A percentile compares a stretch with the other conserved stretches of the same genome.
phyloP scores from a whole-genome alignment of 176 grass and related monocot genomes.

The Eleusine coracana region DNA sequence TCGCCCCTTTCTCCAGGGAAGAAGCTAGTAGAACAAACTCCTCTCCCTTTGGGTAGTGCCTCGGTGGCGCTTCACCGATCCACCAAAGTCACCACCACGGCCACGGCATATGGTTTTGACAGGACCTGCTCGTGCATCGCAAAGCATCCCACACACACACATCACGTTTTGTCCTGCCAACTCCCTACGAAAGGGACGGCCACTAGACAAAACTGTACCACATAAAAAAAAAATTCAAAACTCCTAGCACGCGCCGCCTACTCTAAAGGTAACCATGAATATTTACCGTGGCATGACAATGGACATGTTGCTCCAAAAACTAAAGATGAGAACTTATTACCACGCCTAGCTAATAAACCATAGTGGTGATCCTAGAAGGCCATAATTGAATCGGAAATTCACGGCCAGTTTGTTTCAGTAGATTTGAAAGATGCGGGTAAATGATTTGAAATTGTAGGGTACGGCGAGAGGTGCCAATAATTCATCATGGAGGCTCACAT shows the following conservation, averaged over 20 bases:
- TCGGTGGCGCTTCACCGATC: conserved; percentile 7
- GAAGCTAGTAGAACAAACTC: neutral
- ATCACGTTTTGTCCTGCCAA: neutral
- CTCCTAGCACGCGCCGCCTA: neutral
- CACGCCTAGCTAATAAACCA: too few species aligned
- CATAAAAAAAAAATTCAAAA: neutral
- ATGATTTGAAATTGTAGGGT: neutral
- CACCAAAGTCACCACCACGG: conserved; percentile 10
- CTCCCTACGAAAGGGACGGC: neutral
- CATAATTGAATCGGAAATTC: neutral
- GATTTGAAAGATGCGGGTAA: neutral
- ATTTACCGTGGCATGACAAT: neutral
- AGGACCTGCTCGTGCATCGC: neutral
- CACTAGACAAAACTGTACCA: neutral
- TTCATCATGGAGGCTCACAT: conserved; percentile 18
- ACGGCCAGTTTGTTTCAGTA: neutral
- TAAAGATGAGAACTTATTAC: neutral
- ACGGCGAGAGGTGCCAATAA: conserved; percentile 6
- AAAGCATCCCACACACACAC: neutral
- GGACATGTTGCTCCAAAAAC: neutral
- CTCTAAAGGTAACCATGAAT: neutral
- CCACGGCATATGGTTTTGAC: conserved; percentile 27
- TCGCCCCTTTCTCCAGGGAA: conserved; percentile 11
- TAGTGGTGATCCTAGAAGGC: neutral
- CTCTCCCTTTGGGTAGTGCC: neutral